A percentile compares a stretch with the other conserved stretches of the same genome.
Conservation (phyloP, 768 basidiomycete genomes). For the Kwoniella sp. region DNA sequence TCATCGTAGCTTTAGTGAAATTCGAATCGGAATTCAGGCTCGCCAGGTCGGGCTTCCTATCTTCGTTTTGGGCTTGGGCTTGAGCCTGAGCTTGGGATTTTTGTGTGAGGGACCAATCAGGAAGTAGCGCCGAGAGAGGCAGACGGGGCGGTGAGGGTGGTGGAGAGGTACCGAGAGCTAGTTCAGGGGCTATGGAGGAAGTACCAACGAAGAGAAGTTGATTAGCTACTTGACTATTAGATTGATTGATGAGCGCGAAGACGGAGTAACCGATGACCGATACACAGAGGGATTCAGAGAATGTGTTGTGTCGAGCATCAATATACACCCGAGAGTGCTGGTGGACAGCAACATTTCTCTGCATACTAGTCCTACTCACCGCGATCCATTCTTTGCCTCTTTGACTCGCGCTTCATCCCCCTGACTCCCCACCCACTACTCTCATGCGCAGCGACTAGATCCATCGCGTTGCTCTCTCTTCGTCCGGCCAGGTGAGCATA, state of each 20-base stretch:
- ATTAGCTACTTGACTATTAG: no score
- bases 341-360: no score
- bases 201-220: no score
- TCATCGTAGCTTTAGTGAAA: background rate
- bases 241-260: no score
- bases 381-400: constrained; percentile 3
- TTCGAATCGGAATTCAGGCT: background rate
- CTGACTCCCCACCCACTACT: constrained; percentile 11
- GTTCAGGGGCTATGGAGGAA: background rate
- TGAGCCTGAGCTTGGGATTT: background rate
- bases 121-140: background rate
- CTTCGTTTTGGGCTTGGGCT: constrained; percentile 7
- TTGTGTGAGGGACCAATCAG: background rate
- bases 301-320: no score
- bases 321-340: no score
- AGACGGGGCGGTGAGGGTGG: constrained; percentile 11
- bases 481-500: constrained; percentile 23
- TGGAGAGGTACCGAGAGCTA: background rate
- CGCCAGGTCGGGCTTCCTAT: constrained; percentile 28
- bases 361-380: constrained; percentile 10
- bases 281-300: no score
- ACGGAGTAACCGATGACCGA: no score
- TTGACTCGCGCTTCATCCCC: constrained; percentile 21
- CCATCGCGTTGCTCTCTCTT: constrained; percentile 17
- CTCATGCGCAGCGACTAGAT: constrained; percentile 21